phyloP scores from a whole-genome alignment of 257 asterid species.

The Orobanche coerulescens region DNA sequence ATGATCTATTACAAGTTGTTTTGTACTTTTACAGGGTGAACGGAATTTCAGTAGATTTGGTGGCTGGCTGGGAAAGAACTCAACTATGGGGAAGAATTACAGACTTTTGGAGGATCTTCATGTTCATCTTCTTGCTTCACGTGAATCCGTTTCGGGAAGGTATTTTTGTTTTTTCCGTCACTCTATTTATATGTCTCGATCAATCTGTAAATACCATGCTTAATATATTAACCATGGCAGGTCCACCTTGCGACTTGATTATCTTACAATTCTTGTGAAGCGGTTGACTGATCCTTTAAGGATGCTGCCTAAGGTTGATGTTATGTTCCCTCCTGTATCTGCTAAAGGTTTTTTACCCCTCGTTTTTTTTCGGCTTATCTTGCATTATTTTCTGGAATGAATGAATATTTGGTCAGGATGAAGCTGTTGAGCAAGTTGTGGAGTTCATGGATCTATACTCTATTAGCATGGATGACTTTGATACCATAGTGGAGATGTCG shows the following conservation, averaged over 20 bases:
- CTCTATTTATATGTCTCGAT: too few relatives aligned
- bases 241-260: conserved; percentile 74
- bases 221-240: conserved; percentile 38
- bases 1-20: not conserved
- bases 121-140: conserved; percentile 87
- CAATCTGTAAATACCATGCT: too few relatives aligned
- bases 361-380: conserved; percentile 1
- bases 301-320: conserved; percentile 57
- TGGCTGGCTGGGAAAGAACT: conserved; percentile 99
- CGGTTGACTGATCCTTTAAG: conserved; percentile 74
- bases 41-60: conserved; percentile 93
- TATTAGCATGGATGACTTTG: conserved; percentile 82
- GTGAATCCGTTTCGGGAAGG: conserved; percentile 84
- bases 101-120: conserved; percentile 87
- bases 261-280: conserved; percentile 54
- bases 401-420: conserved; percentile 61
- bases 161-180: conserved; percentile 17
- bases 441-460: conserved; percentile 88
- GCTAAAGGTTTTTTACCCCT: conserved; percentile 9
- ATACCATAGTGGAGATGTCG: conserved; percentile 71
- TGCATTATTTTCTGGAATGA: conserved; percentile 15
- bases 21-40: conserved; percentile 60
- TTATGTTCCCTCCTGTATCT: conserved; percentile 11
- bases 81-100: conserved; percentile 77
- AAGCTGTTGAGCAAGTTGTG: conserved; percentile 78